These are phyloP conservation scores for Hirschfeldia incana DNA, from an alignment of 345 rosid species.

Conservation along the genomic window DNA sequence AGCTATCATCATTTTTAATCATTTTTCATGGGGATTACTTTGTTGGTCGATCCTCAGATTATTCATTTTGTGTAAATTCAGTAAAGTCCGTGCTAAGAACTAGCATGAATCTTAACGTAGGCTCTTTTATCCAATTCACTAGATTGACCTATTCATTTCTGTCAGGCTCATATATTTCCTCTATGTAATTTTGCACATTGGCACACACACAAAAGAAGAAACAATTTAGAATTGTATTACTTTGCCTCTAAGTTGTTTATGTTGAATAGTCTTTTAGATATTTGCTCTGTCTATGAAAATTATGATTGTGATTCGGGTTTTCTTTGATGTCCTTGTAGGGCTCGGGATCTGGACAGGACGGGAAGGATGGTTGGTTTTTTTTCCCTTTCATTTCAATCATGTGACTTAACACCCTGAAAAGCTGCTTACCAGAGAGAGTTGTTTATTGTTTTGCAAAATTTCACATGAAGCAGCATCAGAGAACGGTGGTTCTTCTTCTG, in stretches of 20 bases:
- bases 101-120: conserved; percentile 11
- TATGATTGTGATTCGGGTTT: conserved; percentile 6
- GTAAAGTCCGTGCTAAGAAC: neutral
- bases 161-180: neutral
- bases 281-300: neutral
- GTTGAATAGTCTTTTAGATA: neutral
- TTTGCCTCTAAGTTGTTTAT: neutral
- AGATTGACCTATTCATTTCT: conserved; percentile 5
- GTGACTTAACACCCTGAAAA: conserved; percentile 11
- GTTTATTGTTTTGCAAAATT: conserved; percentile 29
- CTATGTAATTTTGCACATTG: neutral
- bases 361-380: conserved; percentile 59
- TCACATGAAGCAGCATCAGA: conserved; percentile 52
- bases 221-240: neutral
- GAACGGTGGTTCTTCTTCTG: conserved; percentile 74
- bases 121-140: neutral
- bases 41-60: neutral
- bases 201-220: neutral
- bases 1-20: neutral
- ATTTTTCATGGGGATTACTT: neutral
- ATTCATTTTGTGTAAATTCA: neutral
- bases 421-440: conserved; percentile 20
- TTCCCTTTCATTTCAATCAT: neutral
- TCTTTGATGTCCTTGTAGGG: conserved; percentile 38
- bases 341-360: conserved; percentile 77